phyloP scores from a whole-genome alignment of 148 eudicot genomes.

The Bassia scoparia region DNA sequence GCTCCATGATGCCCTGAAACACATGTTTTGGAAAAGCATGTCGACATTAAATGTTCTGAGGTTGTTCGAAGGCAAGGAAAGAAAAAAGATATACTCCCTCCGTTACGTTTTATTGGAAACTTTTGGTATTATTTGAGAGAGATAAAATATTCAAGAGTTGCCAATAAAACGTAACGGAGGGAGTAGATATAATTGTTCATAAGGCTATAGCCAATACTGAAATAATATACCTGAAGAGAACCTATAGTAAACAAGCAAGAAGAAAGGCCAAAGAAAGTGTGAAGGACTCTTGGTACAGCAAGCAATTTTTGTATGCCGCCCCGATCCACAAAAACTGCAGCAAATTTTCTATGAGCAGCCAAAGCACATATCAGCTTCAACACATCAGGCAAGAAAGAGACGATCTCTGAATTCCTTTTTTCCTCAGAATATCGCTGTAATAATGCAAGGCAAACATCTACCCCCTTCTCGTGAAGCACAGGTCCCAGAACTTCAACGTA shows the following conservation, averaged over 20 bases:
- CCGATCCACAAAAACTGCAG: slow-evolving; percentile 85
- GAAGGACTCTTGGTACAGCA: slow-evolving; percentile 66
- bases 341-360: slow-evolving; percentile 96
- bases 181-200: too few relatives aligned
- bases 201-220: slow-evolving; percentile 5
- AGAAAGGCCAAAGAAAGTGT: slow-evolving; percentile 81
- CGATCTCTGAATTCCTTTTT: slow-evolving; percentile 44
- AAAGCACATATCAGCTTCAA: slow-evolving; percentile 78
- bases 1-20: slow-evolving; percentile 90
- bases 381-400: slow-evolving; percentile 70
- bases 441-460: slow-evolving; percentile 83
- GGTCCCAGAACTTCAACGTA: slow-evolving; percentile 97
- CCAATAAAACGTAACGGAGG: too few relatives aligned
- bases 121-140: too few relatives aligned
- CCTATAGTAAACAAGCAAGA: slow-evolving; percentile 94
- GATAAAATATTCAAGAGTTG: too few relatives aligned
- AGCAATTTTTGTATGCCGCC: slow-evolving; percentile 93
- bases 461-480: slow-evolving; percentile 92
- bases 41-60: background rate
- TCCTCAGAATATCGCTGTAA: slow-evolving; percentile 53
- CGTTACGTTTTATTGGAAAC: too few relatives aligned
- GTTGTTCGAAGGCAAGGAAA: too few relatives aligned
- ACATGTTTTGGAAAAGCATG: background rate
- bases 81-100: too few relatives aligned
- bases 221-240: slow-evolving; percentile 76